Base-by-base conservation (phyloP, 176 grass and related monocot genomes). In the Phragmites australis region DNA sequence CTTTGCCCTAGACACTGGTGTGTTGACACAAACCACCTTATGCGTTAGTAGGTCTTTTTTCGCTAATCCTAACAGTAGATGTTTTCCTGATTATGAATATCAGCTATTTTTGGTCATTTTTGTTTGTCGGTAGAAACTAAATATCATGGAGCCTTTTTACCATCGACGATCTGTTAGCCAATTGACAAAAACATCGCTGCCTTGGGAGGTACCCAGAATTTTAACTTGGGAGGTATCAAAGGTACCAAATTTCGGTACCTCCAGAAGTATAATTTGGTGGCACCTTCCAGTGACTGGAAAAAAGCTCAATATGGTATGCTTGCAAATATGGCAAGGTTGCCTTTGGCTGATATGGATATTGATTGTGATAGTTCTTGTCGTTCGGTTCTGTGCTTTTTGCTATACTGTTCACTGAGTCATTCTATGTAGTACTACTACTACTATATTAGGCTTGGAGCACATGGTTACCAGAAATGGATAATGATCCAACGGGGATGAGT, bases 391-490 rank as follows among this genome's bases (percentile, higher is more conserved):
- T 51, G 11, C 23, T 79, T 27, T 77, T 17, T 42, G 34, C 27
- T 76, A 21, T 37, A 21, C 25, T 57, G 63, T 42, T 70, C 64
- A 70, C 3, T 23, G 17, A 77, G 51, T 63, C 42, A n/a, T 58
- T 49, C 15, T n/a, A 18, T 61, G 31, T 46, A 19, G 37, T 75
- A 15, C 15, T 55, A 27, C 5, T 55, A 27, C 5, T 22, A 2
- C 25, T n/a, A 64, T 50, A 53, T 31, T 65, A 11, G 58, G 47
- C 42, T 21, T 32, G 56, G 56, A 60, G 45, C 59, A 64, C 58
- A 43, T 65, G 32, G 44, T 70, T 82, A 34, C 55, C 79, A n/a
- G 21, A 55, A 56, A 82, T n/a, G 53, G 63, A 15, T 52, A 72
- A 18, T 73, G 47, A 42, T 72, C 75, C 40, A 21, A 74, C 12